phyloP scores from a whole-genome alignment of 2,329 filamentous ascomycete genomes.

The Colletotrichum paranaense region DNA sequence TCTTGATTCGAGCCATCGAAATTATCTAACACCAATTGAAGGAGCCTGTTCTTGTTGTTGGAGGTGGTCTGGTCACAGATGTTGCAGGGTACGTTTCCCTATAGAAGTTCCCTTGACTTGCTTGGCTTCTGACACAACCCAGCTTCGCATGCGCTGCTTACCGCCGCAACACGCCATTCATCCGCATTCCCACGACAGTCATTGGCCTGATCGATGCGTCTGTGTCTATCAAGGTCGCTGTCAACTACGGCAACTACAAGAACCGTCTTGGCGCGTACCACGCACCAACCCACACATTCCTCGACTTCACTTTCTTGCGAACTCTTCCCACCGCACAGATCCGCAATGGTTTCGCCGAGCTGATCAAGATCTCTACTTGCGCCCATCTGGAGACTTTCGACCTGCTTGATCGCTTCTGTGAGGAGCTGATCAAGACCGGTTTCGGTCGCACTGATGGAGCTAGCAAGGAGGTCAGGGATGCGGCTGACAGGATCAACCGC shows the following conservation, averaged over 20 bases:
- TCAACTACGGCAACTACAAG: conserved; percentile 82
- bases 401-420: conserved; percentile 75
- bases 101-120: conserved; percentile 49
- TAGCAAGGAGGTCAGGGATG: conserved; percentile 64
- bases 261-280: conserved; percentile 80
- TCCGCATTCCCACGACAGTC: conserved; percentile 79
- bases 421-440: conserved; percentile 72
- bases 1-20: not conserved
- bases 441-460: conserved; percentile 73
- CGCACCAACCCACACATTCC: conserved; percentile 77
- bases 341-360: conserved; percentile 78
- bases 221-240: conserved; percentile 82
- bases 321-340: conserved; percentile 76
- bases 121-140: conserved; percentile 18
- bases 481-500: conserved; percentile 75
- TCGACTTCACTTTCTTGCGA: conserved; percentile 79
- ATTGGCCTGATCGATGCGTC: conserved; percentile 82
- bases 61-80: conserved; percentile 77
- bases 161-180: conserved; percentile 78
- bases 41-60: conserved; percentile 75
- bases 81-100: conserved; percentile 66
- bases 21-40: conserved; percentile 38
- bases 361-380: conserved; percentile 82
- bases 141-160: conserved; percentile 79
- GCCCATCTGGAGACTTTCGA: conserved; percentile 75